These are phyloP conservation scores for Blastomyces gilchristii DNA, from an alignment of 2,329 filamentous ascomycete genomes.

Conservation along the genomic window DNA sequence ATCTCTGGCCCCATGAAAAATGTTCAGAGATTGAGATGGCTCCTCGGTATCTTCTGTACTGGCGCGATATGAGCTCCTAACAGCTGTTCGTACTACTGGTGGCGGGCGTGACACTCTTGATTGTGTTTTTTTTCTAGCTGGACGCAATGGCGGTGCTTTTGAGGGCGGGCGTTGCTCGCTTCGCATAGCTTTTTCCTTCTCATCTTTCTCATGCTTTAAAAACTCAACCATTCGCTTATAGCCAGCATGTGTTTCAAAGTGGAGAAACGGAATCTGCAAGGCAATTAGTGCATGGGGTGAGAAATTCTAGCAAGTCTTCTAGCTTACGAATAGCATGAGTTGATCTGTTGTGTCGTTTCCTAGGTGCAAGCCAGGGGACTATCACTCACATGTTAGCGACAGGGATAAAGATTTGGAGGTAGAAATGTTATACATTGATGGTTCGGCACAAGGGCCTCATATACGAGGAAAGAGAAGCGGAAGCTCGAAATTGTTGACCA, in stretches of 20 bases:
- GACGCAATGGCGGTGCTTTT: neutral
- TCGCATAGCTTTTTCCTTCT: neutral
- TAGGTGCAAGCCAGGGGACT: neutral
- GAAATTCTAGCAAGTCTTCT: neutral
- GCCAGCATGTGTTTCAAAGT: constrained; percentile 5
- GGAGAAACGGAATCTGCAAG: constrained; percentile 6
- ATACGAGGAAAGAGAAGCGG: constrained; percentile 6
- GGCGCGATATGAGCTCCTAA: neutral
- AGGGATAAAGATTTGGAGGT: neutral
- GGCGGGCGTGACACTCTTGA: neutral
- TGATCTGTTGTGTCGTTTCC: neutral
- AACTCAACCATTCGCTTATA: constrained; percentile 5
- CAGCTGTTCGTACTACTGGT: neutral
- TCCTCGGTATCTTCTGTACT: neutral
- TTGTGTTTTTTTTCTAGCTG: neutral
- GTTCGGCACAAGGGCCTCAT: constrained; percentile 7
- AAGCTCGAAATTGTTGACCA: constrained; percentile 5
- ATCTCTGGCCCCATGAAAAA: neutral
- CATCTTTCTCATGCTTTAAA: neutral
- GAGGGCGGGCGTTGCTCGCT: neutral
- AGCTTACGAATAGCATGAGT: constrained; percentile 8
- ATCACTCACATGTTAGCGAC: neutral
- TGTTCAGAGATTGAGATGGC: neutral
- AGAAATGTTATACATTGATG: constrained; percentile 1
- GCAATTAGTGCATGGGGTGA: neutral